These are phyloP conservation scores for Saccharomycopsis babjevae DNA, from an alignment of 805 yeast genomes.

Conservation along the genomic window DNA sequence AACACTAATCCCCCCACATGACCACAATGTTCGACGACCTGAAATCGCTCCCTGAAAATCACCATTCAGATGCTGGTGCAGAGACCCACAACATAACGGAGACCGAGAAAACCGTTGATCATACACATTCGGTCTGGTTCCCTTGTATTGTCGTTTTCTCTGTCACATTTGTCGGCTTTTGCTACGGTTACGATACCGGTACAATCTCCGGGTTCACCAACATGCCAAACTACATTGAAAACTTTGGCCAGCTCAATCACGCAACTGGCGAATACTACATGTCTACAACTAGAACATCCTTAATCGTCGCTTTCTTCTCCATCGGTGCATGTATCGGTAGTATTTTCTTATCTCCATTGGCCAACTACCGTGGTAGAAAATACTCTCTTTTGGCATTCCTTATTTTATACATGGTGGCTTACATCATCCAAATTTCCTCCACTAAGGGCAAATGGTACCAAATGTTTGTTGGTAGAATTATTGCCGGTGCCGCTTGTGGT, in stretches of 20 bases:
- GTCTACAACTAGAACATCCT: constrained; percentile 40
- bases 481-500: constrained; percentile 72
- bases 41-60: background rate
- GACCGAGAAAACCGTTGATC: background rate
- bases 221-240: constrained; percentile 42
- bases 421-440: constrained; percentile 50
- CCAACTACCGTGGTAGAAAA: constrained; percentile 54
- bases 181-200: constrained; percentile 74
- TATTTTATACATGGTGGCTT: constrained; percentile 50
- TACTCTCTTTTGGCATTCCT: constrained; percentile 42
- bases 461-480: constrained; percentile 50
- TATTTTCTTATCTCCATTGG: constrained; percentile 43
- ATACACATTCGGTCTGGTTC: constrained; percentile 2
- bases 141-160: constrained; percentile 22
- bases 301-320: constrained; percentile 48
- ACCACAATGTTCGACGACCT: background rate
- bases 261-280: constrained; percentile 33
- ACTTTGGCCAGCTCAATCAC: constrained; percentile 39
- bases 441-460: constrained; percentile 45
- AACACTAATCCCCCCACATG: background rate
- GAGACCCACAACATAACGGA: background rate
- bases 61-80: background rate
- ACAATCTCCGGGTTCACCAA: constrained; percentile 64
- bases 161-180: constrained; percentile 69
- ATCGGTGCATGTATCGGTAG: constrained; percentile 71